Evolutionary conservation across 208 protist genomes (phyloP), one percentile per base, ranked within the genome.

Genomic region (Porcisia deanei): DNA sequence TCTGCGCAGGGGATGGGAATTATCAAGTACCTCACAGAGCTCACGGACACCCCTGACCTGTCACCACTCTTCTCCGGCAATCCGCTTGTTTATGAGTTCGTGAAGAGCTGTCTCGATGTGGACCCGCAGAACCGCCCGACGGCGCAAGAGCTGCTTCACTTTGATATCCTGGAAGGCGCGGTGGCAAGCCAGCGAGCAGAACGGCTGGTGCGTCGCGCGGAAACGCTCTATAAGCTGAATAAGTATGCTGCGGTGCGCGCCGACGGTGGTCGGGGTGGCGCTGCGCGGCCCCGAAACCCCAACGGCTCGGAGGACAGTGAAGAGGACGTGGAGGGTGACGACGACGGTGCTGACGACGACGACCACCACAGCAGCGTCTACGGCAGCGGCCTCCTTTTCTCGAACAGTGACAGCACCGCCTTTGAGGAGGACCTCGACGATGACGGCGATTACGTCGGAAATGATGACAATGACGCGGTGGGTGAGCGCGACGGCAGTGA

Each of bases 1-100:
- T 83, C 63, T 18, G 85, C 90, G 39, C 84, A 90, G 59, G 94
- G 89, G 47, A 91, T 97, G 85, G 88, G 91, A 5, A 97, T 96
- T 67, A 93, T 95, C 68, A 88, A 90, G 61, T 97, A 93, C 69
- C 77, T 97, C 18, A 87, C 80, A 37, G 85, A 95, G 61, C 85
- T 96, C 18, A 90, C 85, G 6, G 86, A 88, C 37, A 93, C 87
- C 8, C 93, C 93, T 0, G 91, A 97, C 71, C 59, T 97, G 43
- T 91, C 88, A 2, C 84, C 85, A 6, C 88, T 98, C 49, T 87
- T 93, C 76, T 71, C 77, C 47, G 82, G 76, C 63, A 87, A 95
- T 75, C 89, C 91, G 16, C 83, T 90, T 57, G 65, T 96, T 12
- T 94, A 90, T 76, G 85, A 91, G 57, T 95, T 96, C 78, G 85